Base-by-base conservation (phyloP, 2,329 filamentous ascomycete species). In the Penicillium psychrosexuale region DNA sequence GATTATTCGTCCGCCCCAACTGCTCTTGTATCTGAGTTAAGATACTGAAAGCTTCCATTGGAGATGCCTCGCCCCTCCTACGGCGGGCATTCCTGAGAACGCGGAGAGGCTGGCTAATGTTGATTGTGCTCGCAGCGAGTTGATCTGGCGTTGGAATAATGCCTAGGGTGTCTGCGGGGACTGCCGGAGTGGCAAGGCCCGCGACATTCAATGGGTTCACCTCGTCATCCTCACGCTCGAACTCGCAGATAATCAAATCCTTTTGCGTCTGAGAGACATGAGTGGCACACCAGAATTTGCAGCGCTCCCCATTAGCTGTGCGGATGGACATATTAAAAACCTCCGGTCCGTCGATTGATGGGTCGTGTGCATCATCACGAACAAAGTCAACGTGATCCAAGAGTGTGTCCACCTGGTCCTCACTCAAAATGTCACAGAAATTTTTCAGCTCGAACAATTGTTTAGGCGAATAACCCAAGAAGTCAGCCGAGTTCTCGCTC, bases 11-110 rank as follows among this genome's bases (percentile, higher is more conserved):
- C 24, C 66, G 61, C 3, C 55, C 59, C 7, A 96, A 78, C 69
- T 96, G 91, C 64, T 96, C 90, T 69, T 96, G 91, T 0, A 96
- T 88, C 69, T 96, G 91, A 1, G 89, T 90, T 83, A 96, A 89
- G 60, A 96, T 91, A 71, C 94, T 91, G 70, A 95, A 95, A 0
- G 95, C 89, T 64, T 95, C 90, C 90, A 96, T 94, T 0, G 22
- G 27, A 8, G 89, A 89, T 5, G 90, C 88, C 66, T 94, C 89
- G 6, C 89, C 89, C 61, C 85, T 84, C 47, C 87, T 80, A 66
- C 89, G 90, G 9, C 90, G 82, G 0, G 90, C 88, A 66, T 86
- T 90, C 34, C 89, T 80, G 24, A 94, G 70, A 1, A 94, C 84
- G 36, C 90, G 81, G n/a, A 96, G 75, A 5, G 90, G 91, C 61